A percentile compares a stretch with the other conserved stretches of the same genome.
Conservation (phyloP, 106 monocot genomes). For the Dioscorea alata region DNA sequence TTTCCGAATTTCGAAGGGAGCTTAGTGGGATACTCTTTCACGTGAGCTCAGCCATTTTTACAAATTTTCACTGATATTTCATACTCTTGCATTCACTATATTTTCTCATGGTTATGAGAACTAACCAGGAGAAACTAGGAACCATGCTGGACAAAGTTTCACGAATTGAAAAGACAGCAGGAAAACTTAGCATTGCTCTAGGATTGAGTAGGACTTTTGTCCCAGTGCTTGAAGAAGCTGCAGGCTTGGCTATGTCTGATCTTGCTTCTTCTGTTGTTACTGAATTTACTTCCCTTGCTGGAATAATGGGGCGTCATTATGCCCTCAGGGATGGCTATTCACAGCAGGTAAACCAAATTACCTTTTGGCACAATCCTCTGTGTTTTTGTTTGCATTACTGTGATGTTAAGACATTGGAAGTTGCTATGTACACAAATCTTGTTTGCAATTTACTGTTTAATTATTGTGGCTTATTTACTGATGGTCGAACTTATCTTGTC, state of each 20-base stretch:
- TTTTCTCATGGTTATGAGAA: neutral
- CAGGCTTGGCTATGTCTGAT: constrained; percentile 91
- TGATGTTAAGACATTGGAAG: too few species aligned
- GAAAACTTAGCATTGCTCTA: constrained; percentile 45
- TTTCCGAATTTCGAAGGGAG: constrained; percentile 63
- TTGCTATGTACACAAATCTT: too few species aligned
- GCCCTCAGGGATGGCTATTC: constrained; percentile 76
- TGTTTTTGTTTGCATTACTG: neutral
- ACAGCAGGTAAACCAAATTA: constrained; percentile 41
- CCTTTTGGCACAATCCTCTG: neutral
- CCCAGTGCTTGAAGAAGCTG: constrained; percentile 58
- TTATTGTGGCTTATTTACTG: too few species aligned
- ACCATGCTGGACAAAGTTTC: constrained; percentile 86
- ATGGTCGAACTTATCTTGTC: too few species aligned
- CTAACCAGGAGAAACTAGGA: constrained; percentile 80
- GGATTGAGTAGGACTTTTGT: constrained; percentile 44
- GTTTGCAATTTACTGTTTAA: too few species aligned
- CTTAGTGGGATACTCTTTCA: constrained; percentile 93
- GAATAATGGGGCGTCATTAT: constrained; percentile 96
- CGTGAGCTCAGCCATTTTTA: constrained; percentile 38
- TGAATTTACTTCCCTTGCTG: constrained; percentile 91
- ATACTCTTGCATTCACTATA: neutral
- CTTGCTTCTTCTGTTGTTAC: constrained; percentile 86
- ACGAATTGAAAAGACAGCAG: constrained; percentile 56
- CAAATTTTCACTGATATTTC: neutral